These are phyloP conservation scores for Kandelia obovata DNA, from an alignment of 345 rosid genomes.

Conservation along the genomic window DNA sequence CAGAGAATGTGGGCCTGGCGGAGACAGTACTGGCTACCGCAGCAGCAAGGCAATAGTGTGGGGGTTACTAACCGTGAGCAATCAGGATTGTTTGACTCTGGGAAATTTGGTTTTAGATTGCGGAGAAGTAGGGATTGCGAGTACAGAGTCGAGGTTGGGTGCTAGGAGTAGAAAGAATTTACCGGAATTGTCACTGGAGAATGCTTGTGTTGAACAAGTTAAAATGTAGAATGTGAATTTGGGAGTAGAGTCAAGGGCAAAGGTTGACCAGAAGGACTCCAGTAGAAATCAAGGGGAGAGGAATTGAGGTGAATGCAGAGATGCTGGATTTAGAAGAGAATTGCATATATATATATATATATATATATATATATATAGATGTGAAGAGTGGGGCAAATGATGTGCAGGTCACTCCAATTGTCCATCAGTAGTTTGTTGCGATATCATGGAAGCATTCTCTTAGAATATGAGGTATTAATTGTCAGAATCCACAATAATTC, in stretches of 20 bases:
- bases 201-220: neutral
- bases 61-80: slow-evolving; percentile 16
- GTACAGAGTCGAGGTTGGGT: slow-evolving; percentile 10
- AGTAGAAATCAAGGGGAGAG: neutral
- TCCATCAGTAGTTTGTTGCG: too few species aligned
- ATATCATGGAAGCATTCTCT: too few species aligned
- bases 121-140: slow-evolving; percentile 22
- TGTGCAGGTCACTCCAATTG: neutral
- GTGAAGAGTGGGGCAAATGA: neutral
- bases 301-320: slow-evolving; percentile 1
- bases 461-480: too few species aligned
- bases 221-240: neutral
- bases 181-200: slow-evolving; percentile 19
- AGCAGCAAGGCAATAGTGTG: slow-evolving; percentile 9
- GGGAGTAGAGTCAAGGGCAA: neutral
- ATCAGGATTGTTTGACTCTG: slow-evolving; percentile 6
- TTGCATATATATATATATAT: too few species aligned
- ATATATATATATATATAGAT: too few species aligned
- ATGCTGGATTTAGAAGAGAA: slow-evolving; percentile 12
- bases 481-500: too few species aligned
- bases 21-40: neutral
- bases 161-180: slow-evolving; percentile 17
- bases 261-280: neutral
- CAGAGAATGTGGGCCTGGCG: slow-evolving; percentile 10
- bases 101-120: slow-evolving; percentile 13